Evolutionary conservation across 495 filamentous ascomycete genomes (phyloP).

Genomic region (Sporormia fimetaria): DNA sequence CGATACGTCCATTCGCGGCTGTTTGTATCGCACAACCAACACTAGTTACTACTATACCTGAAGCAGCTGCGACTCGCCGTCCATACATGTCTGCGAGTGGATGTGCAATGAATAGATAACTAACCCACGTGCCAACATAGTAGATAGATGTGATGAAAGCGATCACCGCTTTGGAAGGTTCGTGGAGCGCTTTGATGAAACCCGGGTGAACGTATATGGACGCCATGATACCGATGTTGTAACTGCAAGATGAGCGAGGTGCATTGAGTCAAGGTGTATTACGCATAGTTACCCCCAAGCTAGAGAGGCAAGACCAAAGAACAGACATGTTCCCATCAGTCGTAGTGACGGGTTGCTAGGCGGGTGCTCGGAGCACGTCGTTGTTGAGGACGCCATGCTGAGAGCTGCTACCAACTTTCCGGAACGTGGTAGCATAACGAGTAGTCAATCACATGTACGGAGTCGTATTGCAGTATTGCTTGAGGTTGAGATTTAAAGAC

Average conservation of each 20-base stretch:
- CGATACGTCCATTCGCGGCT: conserved; percentile 33
- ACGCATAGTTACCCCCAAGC: conserved; percentile 44
- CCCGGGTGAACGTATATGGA: conserved; percentile 45
- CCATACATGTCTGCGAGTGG: conserved; percentile 39
- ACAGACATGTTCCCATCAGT: conserved; percentile 39
- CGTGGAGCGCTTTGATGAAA: conserved; percentile 37
- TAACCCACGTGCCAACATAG: conserved; percentile 45
- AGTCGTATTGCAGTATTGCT: too few relatives aligned
- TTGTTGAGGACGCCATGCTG: conserved; percentile 1
- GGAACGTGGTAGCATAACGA: too few relatives aligned
- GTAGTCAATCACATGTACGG: too few relatives aligned
- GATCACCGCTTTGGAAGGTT: conserved; percentile 35
- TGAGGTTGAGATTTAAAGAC: too few relatives aligned
- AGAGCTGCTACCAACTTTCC: too few relatives aligned
- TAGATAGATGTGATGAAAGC: conserved; percentile 47
- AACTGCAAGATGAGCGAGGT: conserved; percentile 29
- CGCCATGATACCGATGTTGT: conserved; percentile 47
- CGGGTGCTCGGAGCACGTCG: conserved; percentile 11
- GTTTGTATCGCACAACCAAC: conserved; percentile 40
- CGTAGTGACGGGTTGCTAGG: conserved; percentile 31
- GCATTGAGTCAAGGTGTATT: not conserved
- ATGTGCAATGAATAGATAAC: conserved; percentile 44
- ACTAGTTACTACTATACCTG: conserved; percentile 37
- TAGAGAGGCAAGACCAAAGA: conserved; percentile 46
- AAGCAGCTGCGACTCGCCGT: conserved; percentile 39